These are phyloP conservation scores for Salix caprea DNA, from an alignment of 345 rosid genomes.

Conservation along the genomic window DNA sequence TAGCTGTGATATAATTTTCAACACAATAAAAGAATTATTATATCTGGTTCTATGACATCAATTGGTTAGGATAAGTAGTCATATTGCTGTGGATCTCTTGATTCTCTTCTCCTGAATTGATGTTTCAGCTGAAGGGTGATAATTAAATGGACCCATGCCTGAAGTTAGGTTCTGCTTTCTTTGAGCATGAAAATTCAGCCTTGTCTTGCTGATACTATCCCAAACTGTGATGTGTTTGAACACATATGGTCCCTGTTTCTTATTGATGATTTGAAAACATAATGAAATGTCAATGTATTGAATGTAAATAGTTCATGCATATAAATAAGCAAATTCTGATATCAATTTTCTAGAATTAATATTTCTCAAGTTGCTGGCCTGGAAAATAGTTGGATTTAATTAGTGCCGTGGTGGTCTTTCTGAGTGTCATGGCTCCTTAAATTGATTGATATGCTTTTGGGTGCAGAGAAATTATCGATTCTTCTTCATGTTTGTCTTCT, in stretches of 20 bases:
- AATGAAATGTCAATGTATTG: not conserved
- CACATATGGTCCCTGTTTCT: not conserved
- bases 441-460: constrained; percentile 10
- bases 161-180: not conserved
- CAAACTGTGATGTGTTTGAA: not conserved
- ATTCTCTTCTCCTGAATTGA: not conserved
- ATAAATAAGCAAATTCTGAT: not conserved
- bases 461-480: constrained; percentile 95
- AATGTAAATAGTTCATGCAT: not conserved
- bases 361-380: not conserved
- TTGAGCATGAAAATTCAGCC: not conserved
- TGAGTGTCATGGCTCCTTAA: not conserved
- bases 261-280: constrained; percentile 2
- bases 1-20: not conserved
- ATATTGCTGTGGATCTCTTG: not conserved
- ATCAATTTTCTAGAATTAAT: not conserved
- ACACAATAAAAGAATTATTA: too few relatives aligned
- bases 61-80: not conserved
- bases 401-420: not conserved
- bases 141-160: not conserved
- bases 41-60: not conserved
- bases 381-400: not conserved
- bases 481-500: constrained; percentile 89
- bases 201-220: not conserved
- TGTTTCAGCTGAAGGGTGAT: not conserved